Base-by-base conservation (phyloP, 441 rosid genomes). In the Melastoma candidum region DNA sequence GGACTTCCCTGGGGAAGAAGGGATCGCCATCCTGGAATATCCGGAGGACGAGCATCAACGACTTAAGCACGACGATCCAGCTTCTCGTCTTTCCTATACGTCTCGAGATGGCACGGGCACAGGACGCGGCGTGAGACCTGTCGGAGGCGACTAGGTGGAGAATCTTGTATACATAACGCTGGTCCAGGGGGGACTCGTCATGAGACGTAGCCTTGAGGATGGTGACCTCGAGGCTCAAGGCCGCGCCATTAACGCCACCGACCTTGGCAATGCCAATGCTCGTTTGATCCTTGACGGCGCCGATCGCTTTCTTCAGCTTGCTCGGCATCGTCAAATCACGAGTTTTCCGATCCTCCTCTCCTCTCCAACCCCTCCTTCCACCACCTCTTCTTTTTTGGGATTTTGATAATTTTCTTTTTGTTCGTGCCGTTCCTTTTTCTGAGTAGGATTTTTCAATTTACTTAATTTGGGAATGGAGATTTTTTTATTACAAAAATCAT, bases 201-300 rank as follows among this genome's bases (percentile, higher is more conserved):
- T 79, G 98, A 13, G 85, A 76, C 0, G 97, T 87, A 10, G 96
- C 87, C 54, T 80, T 87, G 1, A 90, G 82, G 22, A 87, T 74
- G 0, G 80, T 51, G 2, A 87, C 93, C 58, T 87, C 93, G 36
- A 87, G 74, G 43, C 70, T 70, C 39, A 85, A 64, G 5, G 36
- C 36, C 1, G 77, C 3, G 36, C 36, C 71, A 47, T 74, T 77
- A 65, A 67, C 72, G 64, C 51, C 77, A 0, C 81, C 65, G 62
- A 85, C 96, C 67, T 90, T 90, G 36, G 85, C 95, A 14, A 90
- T 68, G 73, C 90, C 76, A 1, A 87, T 87, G 82, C 96, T 87
- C 5, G 98, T 90, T 1, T 85, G 81, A 51, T 90, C 98, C 58
- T 90, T 90, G 36, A 90, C 90, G 36, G 87, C 90, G 17, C 87